Base-by-base conservation (phyloP, 768 basidiomycete genomes). In the Boletellus ananiceps region DNA sequence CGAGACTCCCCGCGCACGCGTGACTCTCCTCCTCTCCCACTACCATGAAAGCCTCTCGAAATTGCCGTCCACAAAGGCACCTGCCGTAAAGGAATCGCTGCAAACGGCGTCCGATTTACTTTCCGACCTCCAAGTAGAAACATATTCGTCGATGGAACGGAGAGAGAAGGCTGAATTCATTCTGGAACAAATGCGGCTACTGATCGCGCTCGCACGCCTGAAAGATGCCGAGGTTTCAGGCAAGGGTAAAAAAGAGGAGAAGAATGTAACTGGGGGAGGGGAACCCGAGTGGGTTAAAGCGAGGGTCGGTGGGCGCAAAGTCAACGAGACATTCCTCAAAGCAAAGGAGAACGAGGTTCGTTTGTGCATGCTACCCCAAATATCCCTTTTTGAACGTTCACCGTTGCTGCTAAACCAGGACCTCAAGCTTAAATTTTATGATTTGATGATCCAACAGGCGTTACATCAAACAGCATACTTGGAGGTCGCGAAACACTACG, bases 141-240 rank as follows among this genome's bases (percentile, higher is more conserved):
- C 96, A 2, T 99, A 97, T 66, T 97, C 94, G 13, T 93, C 91
- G 6, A 98, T 99, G 96, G 92, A 97, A 56, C 84, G 93, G 51
- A 74, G 88, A 62, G 96, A 99, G 69, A 99, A 99, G 77, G 96
- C 93, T 4, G 93, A 98, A 66, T 97, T 99, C 62, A 89, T 99
- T 57, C 72, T 98, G 38, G 95, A 98, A 69, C 96, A 98, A 69
- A 98, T 99, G 93, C 78, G 96, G 50, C 67, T 98, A 44, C 74
- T 94, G 60, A 81, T 89, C 44, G 75, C 80, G 36, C 81, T 92
- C 32, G 90, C 90, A 23, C 76, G 81, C 45, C 68, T 80, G 58
- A 93, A 90, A 70, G 90, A 92, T 56, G 70, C 72, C 14, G 85
- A 86, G 51, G 71, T 75, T 14, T 64, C 67, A n/a, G 75, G 71